Base-by-base conservation (phyloP, 441 rosid genomes). In the Viola pubescens region DNA sequence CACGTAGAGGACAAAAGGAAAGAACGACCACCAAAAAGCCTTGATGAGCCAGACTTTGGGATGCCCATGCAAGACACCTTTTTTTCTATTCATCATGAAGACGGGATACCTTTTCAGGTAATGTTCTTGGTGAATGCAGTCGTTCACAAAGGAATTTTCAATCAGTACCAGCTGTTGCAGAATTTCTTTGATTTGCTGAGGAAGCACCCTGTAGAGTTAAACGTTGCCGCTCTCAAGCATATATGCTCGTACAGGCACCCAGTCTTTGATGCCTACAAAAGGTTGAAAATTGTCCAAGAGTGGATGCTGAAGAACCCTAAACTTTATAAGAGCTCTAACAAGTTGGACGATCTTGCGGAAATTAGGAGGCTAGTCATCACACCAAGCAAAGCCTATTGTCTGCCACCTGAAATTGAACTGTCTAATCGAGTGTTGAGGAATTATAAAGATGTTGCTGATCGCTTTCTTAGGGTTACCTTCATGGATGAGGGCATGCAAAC, bases 361-460 rank as follows among this genome's bases (percentile, higher is more conserved):
- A 79, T 92, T 58, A 78, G 89, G 78, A 81, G 97, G 82, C 52
- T 92, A 66, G 81, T 72, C 13, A 81, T 92, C 54, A 89, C 97
- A 57, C 98, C 98, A 48, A 87, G 90, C n/a, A 85, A 73, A 82
- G 89, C 90, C 5, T 82, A 89, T 68, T 87, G 98, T 77, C 84
- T 85, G 65, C 96, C 85, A 56, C 94, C 97, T 10, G 97, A 87
- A 75, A 80, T 76, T 60, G 98, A 89, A 73, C 94, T 92, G 63
- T 86, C 97, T 67, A 92, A 92, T 62, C 82, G 97, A 77, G 91
- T 89, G 59, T 79, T 92, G 58, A 78, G 97, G 78, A 81, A 73
- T 45, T 92, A 87, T 66, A 85, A 61, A 61, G 73, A 77, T 43
- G 71, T 82, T 42, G 74, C 83, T 34, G 91, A 92, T 50, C 77